phyloP scores from a whole-genome alignment of 768 basidiomycete species.

The Rhodotorula toruloides region DNA sequence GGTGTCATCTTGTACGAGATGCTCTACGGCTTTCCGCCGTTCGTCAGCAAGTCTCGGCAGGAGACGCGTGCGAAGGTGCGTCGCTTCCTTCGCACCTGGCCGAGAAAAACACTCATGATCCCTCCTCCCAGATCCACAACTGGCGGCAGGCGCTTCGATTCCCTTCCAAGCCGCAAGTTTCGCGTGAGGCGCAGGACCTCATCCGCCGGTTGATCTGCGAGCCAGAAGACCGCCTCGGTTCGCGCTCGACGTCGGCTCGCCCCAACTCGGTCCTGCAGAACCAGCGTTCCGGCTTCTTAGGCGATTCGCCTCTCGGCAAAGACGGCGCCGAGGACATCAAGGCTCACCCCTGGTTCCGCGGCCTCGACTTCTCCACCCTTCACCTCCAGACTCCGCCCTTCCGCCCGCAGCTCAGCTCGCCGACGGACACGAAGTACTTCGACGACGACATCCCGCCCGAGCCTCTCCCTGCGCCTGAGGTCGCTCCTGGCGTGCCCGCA shows the following conservation, averaged over 20 bases:
- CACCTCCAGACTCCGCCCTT: slow-evolving; percentile 81
- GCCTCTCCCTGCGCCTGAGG: slow-evolving; percentile 81
- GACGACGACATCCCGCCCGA: slow-evolving; percentile 59
- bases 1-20: slow-evolving; percentile 94
- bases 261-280: slow-evolving; percentile 72
- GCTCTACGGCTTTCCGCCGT: slow-evolving; percentile 74
- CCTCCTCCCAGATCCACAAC: slow-evolving; percentile 62
- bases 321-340: slow-evolving; percentile 91
- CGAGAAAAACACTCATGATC: background rate
- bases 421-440: slow-evolving; percentile 85
- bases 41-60: slow-evolving; percentile 89
- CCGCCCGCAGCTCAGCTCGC: slow-evolving; percentile 70
- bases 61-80: slow-evolving; percentile 76
- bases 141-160: slow-evolving; percentile 87
- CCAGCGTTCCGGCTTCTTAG: slow-evolving; percentile 66
- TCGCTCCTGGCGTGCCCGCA: slow-evolving; percentile 61
- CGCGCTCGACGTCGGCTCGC: slow-evolving; percentile 61
- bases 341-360: slow-evolving; percentile 84
- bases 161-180: slow-evolving; percentile 73
- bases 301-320: slow-evolving; percentile 44
- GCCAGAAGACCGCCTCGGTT: slow-evolving; percentile 86
- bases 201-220: slow-evolving; percentile 89
- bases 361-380: slow-evolving; percentile 82
- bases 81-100: no score
- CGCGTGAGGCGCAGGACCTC: slow-evolving; percentile 77